A percentile compares a stretch with the other conserved stretches of the same genome.
phyloP scores from a whole-genome alignment of 495 filamentous ascomycete species.

The Letharia columbiana region DNA sequence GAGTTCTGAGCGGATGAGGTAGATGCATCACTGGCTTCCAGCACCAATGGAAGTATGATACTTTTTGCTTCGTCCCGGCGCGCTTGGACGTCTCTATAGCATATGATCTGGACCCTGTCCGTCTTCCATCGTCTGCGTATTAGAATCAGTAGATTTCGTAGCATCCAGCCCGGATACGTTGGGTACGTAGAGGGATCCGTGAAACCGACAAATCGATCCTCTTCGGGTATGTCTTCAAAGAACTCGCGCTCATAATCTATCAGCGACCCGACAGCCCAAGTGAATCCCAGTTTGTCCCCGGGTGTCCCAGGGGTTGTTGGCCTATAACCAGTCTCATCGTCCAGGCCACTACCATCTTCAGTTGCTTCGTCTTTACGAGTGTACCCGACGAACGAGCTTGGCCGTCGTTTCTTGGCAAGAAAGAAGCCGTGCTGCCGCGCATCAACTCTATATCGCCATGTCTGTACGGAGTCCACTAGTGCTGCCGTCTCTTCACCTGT shows the following conservation, averaged over 20 bases:
- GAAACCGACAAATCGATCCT: conserved; percentile 76
- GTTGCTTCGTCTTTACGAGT: conserved; percentile 2
- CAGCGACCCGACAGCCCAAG: conserved; percentile 68
- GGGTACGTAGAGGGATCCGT: conserved; percentile 87
- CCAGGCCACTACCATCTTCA: conserved; percentile 18
- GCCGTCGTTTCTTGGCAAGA: conserved; percentile 63
- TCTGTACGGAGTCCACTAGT: conserved; percentile 70
- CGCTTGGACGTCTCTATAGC: conserved; percentile 75
- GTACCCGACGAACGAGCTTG: conserved; percentile 4
- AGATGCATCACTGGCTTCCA: conserved; percentile 33
- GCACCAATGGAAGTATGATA: conserved; percentile 60
- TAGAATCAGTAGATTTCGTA: conserved; percentile 81
- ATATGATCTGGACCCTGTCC: conserved; percentile 71
- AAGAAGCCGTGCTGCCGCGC: conserved; percentile 87
- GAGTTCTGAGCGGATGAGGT: not conserved
- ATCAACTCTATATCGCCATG: conserved; percentile 76
- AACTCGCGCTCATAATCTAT: conserved; percentile 78
- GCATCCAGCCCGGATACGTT: conserved; percentile 80
- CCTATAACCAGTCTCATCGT: conserved; percentile 24
- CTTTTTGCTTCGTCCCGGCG: conserved; percentile 71
- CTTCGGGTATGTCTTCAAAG: conserved; percentile 57
- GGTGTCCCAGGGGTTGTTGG: conserved; percentile 34
- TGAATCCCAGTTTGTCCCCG: conserved; percentile 44
- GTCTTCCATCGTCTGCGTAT: conserved; percentile 75
- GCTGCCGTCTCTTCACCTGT: conserved; percentile 57